Conservation (phyloP, 2,329 filamentous ascomycete genomes). For the Pseudonectria buxi region DNA sequence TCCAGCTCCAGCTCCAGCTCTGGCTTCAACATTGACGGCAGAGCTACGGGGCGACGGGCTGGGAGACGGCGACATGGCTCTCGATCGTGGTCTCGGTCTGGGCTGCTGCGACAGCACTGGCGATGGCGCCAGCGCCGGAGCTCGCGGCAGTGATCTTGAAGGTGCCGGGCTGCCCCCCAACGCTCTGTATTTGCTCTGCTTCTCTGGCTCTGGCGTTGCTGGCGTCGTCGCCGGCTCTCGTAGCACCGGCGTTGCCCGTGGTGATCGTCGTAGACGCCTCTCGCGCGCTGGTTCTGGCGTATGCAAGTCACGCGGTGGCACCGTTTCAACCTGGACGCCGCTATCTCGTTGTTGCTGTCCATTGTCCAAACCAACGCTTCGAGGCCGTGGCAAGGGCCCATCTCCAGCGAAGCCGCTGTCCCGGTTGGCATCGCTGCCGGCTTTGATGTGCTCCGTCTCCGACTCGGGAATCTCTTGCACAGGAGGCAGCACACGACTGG, state of each 20-base stretch:
- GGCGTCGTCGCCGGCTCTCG: constrained; percentile 31
- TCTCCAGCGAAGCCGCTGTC: constrained; percentile 30
- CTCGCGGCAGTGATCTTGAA: not conserved
- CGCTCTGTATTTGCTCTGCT: constrained; percentile 27
- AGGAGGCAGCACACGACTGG: constrained; percentile 40
- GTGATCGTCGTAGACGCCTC: constrained; percentile 25
- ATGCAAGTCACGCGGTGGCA: constrained; percentile 5
- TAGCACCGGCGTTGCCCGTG: constrained; percentile 33
- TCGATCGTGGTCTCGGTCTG: constrained; percentile 3
- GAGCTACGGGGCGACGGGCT: not conserved
- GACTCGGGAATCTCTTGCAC: constrained; percentile 46
- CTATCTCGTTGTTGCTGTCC: constrained; percentile 44
- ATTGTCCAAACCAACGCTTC: constrained; percentile 23
- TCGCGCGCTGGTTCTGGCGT: constrained; percentile 23
- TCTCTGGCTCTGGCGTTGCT: constrained; percentile 39
- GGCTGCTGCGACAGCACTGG: constrained; percentile 10
- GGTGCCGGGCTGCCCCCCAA: constrained; percentile 5
- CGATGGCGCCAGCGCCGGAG: constrained; percentile 2
- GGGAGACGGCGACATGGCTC: not conserved
- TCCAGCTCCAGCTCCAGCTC: constrained; percentile 8
- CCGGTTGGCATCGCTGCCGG: constrained; percentile 28
- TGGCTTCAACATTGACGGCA: constrained; percentile 1
- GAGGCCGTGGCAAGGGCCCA: constrained; percentile 32
- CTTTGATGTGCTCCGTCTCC: constrained; percentile 26
- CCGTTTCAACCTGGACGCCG: constrained; percentile 37